Evolutionary conservation across 192 early-diverging fungal genomes (phyloP), one percentile per base, ranked within the genome.

Genomic region (Phycomyces blakesleeanus): DNA sequence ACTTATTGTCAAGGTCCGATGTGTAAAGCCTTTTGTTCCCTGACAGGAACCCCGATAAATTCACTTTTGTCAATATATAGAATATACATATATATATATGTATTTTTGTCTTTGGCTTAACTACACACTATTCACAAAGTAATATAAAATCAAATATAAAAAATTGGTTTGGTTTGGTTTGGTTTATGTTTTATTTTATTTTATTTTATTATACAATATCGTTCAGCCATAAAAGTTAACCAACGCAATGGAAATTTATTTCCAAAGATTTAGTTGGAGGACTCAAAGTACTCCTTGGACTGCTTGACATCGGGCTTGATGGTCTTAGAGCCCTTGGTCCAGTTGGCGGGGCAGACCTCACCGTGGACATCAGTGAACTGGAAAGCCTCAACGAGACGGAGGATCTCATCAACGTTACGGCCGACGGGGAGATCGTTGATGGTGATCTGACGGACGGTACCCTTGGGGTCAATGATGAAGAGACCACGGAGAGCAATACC

Each of bases 391-490:
- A 98, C 78, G 14, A 96, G 77, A 69, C 96, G 90, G 59, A 96
- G 74, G 42, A 83, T 80, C 78, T 96, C 94, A 75, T 92, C 85
- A 51, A 94, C 88, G 41, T 76, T 85, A 66, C 93, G 89, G 40
- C 93, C 93, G 24, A 95, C 89, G 18, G 91, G 89, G 56, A 87
- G 71, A 68, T 96, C 96, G 78, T 98, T 96, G 77, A 94, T 82
- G 69, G 85, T 91, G 76, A 91, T 87, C 68, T 91, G 87, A 42
- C 66, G 66, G 51, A 98, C 82, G 59, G 88, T 91, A 60, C 87
- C 85, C 67, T 90, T 80, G 29, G 89, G 89, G 73, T 93, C 92
- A 66, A 98, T 94, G 81, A 98, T 92, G 71, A 93, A 96, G 26
- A 92, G 80, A 38, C 89, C 92, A 44, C 92, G 90, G 68, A 90